Evolutionary conservation across 2,329 filamentous ascomycete species (phyloP).

Genomic region (Aplosporella prunicola): DNA sequence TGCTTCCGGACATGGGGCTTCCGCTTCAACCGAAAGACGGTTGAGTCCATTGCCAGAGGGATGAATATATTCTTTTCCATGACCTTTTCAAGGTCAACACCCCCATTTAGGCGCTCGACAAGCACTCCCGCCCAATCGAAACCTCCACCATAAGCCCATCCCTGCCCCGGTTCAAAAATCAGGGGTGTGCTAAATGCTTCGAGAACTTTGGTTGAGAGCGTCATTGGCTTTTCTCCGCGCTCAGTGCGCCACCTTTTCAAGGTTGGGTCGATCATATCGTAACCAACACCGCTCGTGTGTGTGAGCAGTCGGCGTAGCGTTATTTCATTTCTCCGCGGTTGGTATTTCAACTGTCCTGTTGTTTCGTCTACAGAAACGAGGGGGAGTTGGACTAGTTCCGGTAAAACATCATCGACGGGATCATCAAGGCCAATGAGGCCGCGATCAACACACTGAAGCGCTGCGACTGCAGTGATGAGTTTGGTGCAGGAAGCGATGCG

Average conservation of each 20-base stretch:
- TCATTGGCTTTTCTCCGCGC: constrained; percentile 11
- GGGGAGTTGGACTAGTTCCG: too few species aligned
- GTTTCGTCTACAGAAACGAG: too few species aligned
- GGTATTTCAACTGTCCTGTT: too few species aligned
- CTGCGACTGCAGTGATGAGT: constrained; percentile 26
- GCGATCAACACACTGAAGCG: constrained; percentile 27
- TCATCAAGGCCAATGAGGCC: constrained; percentile 24
- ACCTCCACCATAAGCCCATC: constrained; percentile 17
- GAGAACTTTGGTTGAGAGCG: constrained; percentile 12
- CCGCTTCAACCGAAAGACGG: too few species aligned
- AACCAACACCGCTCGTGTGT: constrained; percentile 20
- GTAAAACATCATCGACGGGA: constrained; percentile 24
- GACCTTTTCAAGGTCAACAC: too few species aligned
- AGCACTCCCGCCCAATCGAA: constrained; percentile 20
- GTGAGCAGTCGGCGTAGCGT: constrained; percentile 20
- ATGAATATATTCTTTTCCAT: too few species aligned
- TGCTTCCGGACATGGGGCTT: too few species aligned
- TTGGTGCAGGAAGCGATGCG: constrained; percentile 32
- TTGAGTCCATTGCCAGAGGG: too few species aligned
- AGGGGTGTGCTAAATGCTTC: constrained; percentile 15
- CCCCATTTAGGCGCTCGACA: constrained; percentile 18
- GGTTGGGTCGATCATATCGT: constrained; percentile 16
- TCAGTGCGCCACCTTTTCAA: constrained; percentile 12
- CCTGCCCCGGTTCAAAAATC: constrained; percentile 20
- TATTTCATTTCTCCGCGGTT: too few species aligned